phyloP scores from a whole-genome alignment of 306 rosid species.

The Gynostemma pentaphyllum region DNA sequence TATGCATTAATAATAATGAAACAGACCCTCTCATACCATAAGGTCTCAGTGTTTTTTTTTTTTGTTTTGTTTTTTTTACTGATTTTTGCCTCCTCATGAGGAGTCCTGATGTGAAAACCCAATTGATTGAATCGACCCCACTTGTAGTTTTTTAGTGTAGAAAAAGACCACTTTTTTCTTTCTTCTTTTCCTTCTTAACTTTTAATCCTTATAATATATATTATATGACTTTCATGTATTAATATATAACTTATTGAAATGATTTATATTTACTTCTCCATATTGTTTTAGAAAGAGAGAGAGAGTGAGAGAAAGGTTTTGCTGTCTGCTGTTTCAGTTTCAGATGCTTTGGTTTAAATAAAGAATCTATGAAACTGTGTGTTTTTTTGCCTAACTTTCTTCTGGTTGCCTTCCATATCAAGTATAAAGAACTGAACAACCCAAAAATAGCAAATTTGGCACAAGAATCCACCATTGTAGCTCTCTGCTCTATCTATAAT shows the following conservation, averaged over 20 bases:
- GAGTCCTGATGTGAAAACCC: slow-evolving; percentile 6
- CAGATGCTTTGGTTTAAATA: slow-evolving; percentile 19
- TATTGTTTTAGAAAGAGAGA: slow-evolving; percentile 9
- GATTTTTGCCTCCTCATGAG: slow-evolving; percentile 1
- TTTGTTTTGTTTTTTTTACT: slow-evolving; percentile 10
- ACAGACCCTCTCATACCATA: slow-evolving; percentile 51
- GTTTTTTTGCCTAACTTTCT: slow-evolving; percentile 24
- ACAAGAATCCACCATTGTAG: neutral
- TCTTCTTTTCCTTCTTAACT: neutral
- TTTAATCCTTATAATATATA: neutral
- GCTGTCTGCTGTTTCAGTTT: slow-evolving; percentile 50
- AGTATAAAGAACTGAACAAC: slow-evolving; percentile 32
- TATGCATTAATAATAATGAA: slow-evolving; percentile 35
- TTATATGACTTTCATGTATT: neutral
- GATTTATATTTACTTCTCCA: neutral
- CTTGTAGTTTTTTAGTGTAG: slow-evolving; percentile 3
- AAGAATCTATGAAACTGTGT: slow-evolving; percentile 13
- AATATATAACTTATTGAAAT: neutral
- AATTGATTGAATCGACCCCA: slow-evolving; percentile 16
- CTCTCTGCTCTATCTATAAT: neutral
- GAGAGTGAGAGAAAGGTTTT: slow-evolving; percentile 9
- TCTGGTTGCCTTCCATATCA: slow-evolving; percentile 32
- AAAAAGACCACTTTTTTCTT: neutral
- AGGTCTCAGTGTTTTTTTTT: neutral
- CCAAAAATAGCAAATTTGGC: slow-evolving; percentile 29